A percentile compares a stretch with the other conserved stretches of the same genome.
These are phyloP conservation scores for Beauveria medogensis DNA, from an alignment of 2,329 filamentous ascomycete species.

Conservation along the genomic window DNA sequence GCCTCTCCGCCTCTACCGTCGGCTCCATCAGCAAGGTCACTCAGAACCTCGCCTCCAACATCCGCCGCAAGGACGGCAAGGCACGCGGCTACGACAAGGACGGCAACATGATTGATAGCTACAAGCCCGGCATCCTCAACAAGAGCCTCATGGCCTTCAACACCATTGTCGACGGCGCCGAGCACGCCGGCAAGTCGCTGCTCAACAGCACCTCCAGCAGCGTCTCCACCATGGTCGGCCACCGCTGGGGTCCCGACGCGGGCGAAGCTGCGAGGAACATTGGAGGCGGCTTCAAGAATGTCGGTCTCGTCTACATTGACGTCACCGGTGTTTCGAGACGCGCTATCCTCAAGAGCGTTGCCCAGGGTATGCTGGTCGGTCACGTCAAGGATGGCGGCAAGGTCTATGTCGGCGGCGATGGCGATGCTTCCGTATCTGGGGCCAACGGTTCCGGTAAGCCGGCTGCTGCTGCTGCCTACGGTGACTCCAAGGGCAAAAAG, in stretches of 20 bases:
- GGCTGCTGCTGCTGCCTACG: slow-evolving; percentile 18
- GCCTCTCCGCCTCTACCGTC: slow-evolving; percentile 76
- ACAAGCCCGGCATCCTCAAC: slow-evolving; percentile 89
- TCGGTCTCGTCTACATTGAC: slow-evolving; percentile 94
- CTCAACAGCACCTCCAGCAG: slow-evolving; percentile 67
- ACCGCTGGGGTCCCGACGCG: slow-evolving; percentile 81
- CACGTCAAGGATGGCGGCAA: slow-evolving; percentile 67
- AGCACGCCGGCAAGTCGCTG: slow-evolving; percentile 73
- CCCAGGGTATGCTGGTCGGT: slow-evolving; percentile 91
- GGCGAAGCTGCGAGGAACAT: slow-evolving; percentile 67
- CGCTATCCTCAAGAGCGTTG: slow-evolving; percentile 88
- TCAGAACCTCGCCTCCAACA: slow-evolving; percentile 77
- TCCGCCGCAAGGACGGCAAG: slow-evolving; percentile 44
- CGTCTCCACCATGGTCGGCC: slow-evolving; percentile 79
- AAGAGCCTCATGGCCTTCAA: slow-evolving; percentile 95
- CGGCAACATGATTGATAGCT: slow-evolving; percentile 54
- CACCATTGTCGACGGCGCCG: slow-evolving; percentile 87
- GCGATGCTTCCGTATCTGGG: slow-evolving; percentile 19
- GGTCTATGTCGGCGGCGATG: slow-evolving; percentile 63
- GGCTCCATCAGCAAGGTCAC: slow-evolving; percentile 75
- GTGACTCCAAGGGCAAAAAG: slow-evolving; percentile 14
- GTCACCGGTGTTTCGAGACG: slow-evolving; percentile 84
- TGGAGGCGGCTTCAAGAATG: slow-evolving; percentile 86
- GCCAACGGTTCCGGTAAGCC: slow-evolving; percentile 9
- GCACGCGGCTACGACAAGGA: slow-evolving; percentile 59